Evolutionary conservation across 768 basidiomycete genomes (phyloP).

Genomic region (Mycena maculata): DNA sequence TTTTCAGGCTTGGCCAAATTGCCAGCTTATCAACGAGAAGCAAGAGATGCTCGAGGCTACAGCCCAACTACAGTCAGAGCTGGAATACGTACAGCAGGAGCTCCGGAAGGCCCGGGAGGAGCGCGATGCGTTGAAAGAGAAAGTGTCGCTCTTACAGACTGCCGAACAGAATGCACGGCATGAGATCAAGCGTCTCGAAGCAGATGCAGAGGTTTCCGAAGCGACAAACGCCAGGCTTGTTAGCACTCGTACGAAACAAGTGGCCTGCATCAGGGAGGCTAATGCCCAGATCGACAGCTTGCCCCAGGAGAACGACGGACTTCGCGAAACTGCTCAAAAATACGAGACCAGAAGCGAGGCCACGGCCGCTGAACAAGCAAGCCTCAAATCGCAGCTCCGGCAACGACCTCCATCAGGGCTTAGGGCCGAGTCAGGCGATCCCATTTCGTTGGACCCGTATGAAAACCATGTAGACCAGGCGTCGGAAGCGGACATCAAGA

Average conservation of each 20-base stretch:
- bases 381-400: conserved; percentile 4
- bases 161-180: background rate
- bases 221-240: background rate
- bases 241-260: too few species aligned
- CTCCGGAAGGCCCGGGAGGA: background rate
- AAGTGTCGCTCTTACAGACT: background rate
- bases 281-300: background rate
- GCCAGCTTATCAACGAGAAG: too few species aligned
- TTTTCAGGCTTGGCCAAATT: too few species aligned
- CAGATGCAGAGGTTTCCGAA: background rate
- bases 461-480: conserved; percentile 32
- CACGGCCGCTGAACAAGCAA: conserved; percentile 9
- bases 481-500: conserved; percentile 27
- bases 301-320: background rate
- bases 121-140: background rate
- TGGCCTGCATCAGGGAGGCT: background rate
- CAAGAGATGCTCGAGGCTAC: conserved; percentile 14
- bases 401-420: background rate
- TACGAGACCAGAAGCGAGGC: background rate
- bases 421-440: background rate
- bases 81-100: background rate
- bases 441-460: conserved; percentile 26
- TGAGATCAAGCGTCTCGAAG: background rate
- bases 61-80: background rate
- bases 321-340: background rate